These are phyloP conservation scores for Trichophyton equinum DNA, from an alignment of 2,329 filamentous ascomycete genomes.

Conservation along the genomic window DNA sequence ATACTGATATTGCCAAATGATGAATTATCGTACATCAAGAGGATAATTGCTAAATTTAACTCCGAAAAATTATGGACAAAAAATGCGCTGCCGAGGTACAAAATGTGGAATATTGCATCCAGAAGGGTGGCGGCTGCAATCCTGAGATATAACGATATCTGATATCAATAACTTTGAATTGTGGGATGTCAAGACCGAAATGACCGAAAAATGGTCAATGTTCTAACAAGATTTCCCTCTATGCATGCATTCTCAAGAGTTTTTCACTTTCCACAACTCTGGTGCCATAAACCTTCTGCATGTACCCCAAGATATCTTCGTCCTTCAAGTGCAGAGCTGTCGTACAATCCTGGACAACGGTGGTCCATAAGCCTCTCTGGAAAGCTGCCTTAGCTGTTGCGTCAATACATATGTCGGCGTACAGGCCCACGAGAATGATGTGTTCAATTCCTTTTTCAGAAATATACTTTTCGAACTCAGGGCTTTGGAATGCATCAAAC, in stretches of 20 bases:
- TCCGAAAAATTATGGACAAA: not conserved
- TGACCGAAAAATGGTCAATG: not conserved
- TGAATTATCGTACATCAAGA: not conserved
- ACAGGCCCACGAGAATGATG: conserved; percentile 2
- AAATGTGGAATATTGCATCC: not conserved
- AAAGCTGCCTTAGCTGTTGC: conserved; percentile 2
- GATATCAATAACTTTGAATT: not conserved
- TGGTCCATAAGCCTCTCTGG: conserved; percentile 5
- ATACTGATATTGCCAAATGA: not conserved
- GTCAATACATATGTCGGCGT: conserved; percentile 3
- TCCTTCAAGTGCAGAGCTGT: not conserved
- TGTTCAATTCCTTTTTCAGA: conserved; percentile 1
- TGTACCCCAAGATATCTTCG: not conserved
- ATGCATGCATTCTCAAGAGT: conserved; percentile 1
- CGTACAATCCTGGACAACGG: conserved; percentile 4
- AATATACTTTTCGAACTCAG: conserved; percentile 3
- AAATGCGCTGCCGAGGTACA: not conserved
- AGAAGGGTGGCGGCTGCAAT: not conserved
- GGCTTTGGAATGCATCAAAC: conserved; percentile 1
- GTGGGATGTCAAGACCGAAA: not conserved
- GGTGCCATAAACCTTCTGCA: conserved; percentile 4
- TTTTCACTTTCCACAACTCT: conserved; percentile 3
- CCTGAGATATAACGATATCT: not conserved
- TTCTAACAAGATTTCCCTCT: not conserved
- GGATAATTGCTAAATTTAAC: not conserved